Evolutionary conservation across 257 asterid genomes (phyloP).

Genomic region (Scutellaria barbata): DNA sequence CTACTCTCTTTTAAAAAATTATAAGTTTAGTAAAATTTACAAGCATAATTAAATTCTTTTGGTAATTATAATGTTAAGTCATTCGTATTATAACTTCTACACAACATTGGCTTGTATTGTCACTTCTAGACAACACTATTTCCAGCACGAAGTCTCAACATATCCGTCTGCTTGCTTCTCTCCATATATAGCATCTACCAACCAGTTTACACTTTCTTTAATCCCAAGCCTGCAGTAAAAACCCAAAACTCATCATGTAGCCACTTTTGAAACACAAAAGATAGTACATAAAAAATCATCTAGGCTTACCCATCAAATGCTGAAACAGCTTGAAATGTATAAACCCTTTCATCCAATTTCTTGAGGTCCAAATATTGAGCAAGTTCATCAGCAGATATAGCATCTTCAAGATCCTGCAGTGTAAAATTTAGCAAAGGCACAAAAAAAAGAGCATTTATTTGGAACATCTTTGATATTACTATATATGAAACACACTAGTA

Average conservation of each 20-base stretch:
- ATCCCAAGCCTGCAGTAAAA: conserved; percentile 68
- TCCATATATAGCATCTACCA: conserved; percentile 86
- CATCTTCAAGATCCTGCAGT: conserved; percentile 76
- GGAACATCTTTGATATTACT: not conserved
- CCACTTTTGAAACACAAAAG: not conserved
- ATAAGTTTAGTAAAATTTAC: too few species aligned
- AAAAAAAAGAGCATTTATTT: not conserved
- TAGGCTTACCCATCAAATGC: conserved; percentile 52
- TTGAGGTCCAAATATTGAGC: conserved; percentile 81
- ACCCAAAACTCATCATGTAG: conserved; percentile 17
- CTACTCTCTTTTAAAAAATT: too few species aligned
- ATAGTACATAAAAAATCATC: too few species aligned
- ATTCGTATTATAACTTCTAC: conserved; percentile 32
- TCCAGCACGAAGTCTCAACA: conserved; percentile 71
- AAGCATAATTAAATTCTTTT: too few species aligned
- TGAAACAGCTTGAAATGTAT: conserved; percentile 75
- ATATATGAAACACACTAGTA: not conserved
- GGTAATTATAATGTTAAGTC: not conserved
- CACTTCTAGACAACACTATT: conserved; percentile 42
- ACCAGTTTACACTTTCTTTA: conserved; percentile 90
- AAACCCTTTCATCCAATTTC: conserved; percentile 76
- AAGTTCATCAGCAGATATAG: conserved; percentile 79
- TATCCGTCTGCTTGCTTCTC: conserved; percentile 84
- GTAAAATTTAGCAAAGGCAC: conserved; percentile 10
- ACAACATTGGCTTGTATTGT: conserved; percentile 32